phyloP scores from a whole-genome alignment of 2,329 filamentous ascomycete genomes.

The Pyrenochaeta sp. region DNA sequence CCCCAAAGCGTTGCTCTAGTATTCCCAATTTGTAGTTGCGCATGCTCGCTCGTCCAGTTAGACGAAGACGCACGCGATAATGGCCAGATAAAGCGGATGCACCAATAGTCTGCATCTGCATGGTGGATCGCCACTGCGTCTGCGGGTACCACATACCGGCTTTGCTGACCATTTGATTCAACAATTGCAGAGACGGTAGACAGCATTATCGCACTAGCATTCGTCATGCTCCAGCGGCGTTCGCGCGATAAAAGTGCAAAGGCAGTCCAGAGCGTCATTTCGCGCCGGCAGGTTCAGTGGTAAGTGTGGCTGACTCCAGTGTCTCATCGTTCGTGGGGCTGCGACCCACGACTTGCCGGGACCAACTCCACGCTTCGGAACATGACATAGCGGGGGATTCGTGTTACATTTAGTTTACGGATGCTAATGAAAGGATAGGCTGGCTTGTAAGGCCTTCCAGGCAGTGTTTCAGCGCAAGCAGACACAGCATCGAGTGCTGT shows the following conservation, averaged over 20 bases:
- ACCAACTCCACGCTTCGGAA: constrained; percentile 20
- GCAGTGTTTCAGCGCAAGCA: constrained; percentile 75
- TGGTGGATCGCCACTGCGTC: constrained; percentile 20
- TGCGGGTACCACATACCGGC: constrained; percentile 15
- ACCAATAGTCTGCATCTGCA: constrained; percentile 20
- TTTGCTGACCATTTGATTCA: constrained; percentile 25
- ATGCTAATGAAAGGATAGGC: constrained; percentile 55
- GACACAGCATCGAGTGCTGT: constrained; percentile 69
- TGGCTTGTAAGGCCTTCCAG: constrained; percentile 75
- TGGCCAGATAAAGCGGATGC: constrained; percentile 20
- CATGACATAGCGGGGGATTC: constrained; percentile 30
- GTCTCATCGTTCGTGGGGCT: constrained; percentile 33
- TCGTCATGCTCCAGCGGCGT: constrained; percentile 68
- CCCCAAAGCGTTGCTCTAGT: constrained; percentile 1
- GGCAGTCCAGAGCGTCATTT: constrained; percentile 58
- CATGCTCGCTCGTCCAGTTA: constrained; percentile 19
- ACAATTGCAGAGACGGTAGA: constrained; percentile 66
- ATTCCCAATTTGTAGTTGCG: constrained; percentile 19
- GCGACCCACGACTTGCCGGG: constrained; percentile 16
- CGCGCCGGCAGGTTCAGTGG: constrained; percentile 68
- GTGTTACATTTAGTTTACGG: constrained; percentile 9
- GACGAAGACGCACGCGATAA: constrained; percentile 7
- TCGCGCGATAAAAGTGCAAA: constrained; percentile 46
- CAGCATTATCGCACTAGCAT: constrained; percentile 71
- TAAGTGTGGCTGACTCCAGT: constrained; percentile 55